Base-by-base conservation (phyloP, 2,329 filamentous ascomycete genomes). In the Basipetospora sp. region DNA sequence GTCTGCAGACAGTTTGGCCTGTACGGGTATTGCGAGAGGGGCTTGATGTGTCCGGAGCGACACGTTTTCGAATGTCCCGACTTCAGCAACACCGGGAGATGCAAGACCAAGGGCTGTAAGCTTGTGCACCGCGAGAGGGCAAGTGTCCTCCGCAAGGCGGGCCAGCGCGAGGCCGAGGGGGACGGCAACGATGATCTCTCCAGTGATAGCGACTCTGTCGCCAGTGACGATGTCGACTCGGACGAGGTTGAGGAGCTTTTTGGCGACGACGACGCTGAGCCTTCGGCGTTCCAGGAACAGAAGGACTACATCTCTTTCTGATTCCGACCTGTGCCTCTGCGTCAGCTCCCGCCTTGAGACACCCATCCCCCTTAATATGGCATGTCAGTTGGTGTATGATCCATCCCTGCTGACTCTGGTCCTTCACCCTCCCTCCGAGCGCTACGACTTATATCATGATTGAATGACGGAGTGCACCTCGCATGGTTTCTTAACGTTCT, bases 31-130 rank as follows among this genome's bases (percentile, higher is more conserved):
- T 96, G 90, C 63, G 77, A 81, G 43, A 82, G 81, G 54, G 90
- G 88, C 43, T 69, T 71, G 40, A 60, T 67, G 39, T 96, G 90
- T 59, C 60, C 73, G 42, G 76, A 90, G 45, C 80, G 86, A 43
- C 90, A 98, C 63, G 80, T 88, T 41, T 80, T 80, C 60, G 88
- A 96, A 58, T 96, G 90, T 58, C 88, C 90, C 44, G 82, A 93
- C 56, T 94, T 92, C 65, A 83, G 84, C 69, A 93, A 94, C 60
- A 84, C 74, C 43, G 88, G 88, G 50, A 65, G 68, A 44, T 98
- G 90, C 72, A 77, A 76, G 55, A 76, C 72, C 55, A 76, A 78
- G 58, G 77, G 78, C 47, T 96, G 88, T 65, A 81, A 80, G 54
- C 71, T 94, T 39, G 80, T 77, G 42, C 90, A 98, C 61, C 75